phyloP scores from a whole-genome alignment of 352 stramenopile genomes.

The Globisporangium alternatum region DNA sequence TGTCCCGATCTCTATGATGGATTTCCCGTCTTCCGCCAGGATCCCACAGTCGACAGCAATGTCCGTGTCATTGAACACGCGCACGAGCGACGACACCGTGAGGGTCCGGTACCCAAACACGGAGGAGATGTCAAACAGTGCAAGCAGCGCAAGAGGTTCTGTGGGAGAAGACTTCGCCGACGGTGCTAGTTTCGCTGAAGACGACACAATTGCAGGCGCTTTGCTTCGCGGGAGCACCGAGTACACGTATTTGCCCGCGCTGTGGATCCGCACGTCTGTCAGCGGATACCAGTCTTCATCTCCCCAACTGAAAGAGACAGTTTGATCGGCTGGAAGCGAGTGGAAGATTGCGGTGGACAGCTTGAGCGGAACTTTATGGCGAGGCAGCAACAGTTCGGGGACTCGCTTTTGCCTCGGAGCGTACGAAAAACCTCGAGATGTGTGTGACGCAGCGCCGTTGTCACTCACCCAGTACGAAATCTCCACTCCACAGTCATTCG shows the following conservation, averaged over 20 bases:
- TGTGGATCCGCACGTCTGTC: constrained; percentile 75
- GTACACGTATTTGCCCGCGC: constrained; percentile 76
- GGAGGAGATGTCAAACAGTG: constrained; percentile 72
- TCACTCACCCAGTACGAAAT: constrained; percentile 73
- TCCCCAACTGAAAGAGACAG: constrained; percentile 71
- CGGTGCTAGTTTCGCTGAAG: constrained; percentile 5
- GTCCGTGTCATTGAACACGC: constrained; percentile 73
- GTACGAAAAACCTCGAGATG: constrained; percentile 58
- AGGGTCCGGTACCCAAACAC: constrained; percentile 71
- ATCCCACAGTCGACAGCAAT: constrained; percentile 57
- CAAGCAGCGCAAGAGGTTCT: constrained; percentile 36
- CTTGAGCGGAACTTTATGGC: constrained; percentile 66
- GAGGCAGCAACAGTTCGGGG: constrained; percentile 42
- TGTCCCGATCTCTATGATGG: constrained; percentile 50
- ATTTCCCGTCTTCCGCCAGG: constrained; percentile 54
- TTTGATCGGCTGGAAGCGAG: constrained; percentile 67
- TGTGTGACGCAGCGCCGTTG: constrained; percentile 30
- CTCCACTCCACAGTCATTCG: constrained; percentile 57
- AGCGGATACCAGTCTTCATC: constrained; percentile 70
- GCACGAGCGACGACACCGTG: constrained; percentile 74
- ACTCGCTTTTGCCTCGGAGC: constrained; percentile 36
- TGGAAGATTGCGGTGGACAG: constrained; percentile 67
- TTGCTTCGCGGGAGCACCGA: constrained; percentile 38
- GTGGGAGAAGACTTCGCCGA: neutral
- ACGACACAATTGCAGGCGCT: neutral